phyloP scores from a whole-genome alignment of 1,284 basidiomycete species.

The Amylostereum areolatum region DNA sequence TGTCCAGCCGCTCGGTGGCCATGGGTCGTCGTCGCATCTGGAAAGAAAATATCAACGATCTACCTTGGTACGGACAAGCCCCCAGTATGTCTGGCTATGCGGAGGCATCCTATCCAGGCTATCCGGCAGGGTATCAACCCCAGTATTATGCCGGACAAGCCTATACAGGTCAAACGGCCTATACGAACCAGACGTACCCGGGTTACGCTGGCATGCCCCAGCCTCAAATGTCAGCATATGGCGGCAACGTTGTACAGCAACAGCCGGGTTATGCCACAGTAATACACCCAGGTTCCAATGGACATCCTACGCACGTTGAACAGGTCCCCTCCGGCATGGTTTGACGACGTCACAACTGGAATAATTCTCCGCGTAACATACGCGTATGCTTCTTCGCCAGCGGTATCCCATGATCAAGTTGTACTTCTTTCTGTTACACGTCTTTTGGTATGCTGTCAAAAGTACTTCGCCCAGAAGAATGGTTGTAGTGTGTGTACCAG shows the following conservation, averaged over 20 bases:
- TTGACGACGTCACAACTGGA: neutral
- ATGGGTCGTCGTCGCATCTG: constrained; percentile 9
- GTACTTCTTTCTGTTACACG: too few relatives aligned
- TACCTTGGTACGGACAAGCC: constrained; percentile 12
- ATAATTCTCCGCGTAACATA: neutral
- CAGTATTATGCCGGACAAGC: neutral
- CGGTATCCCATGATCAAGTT: too few relatives aligned
- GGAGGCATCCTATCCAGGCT: constrained; percentile 4
- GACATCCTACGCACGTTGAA: constrained; percentile 2
- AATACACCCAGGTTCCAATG: constrained; percentile 7
- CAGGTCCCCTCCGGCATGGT: neutral
- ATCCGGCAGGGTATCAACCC: neutral
- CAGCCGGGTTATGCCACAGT: constrained; percentile 6
- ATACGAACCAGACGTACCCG: too few relatives aligned
- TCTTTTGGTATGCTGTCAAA: too few relatives aligned
- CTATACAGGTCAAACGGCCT: too few relatives aligned
- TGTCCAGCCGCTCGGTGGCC: constrained; percentile 7
- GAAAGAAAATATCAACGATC: constrained; percentile 9
- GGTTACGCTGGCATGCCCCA: too few relatives aligned
- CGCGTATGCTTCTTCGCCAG: too few relatives aligned
- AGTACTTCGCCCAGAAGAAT: too few relatives aligned
- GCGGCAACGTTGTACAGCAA: constrained; percentile 4
- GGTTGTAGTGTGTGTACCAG: too few relatives aligned
- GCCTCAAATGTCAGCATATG: neutral
- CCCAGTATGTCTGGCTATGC: constrained; percentile 9